phyloP scores from a whole-genome alignment of 495 filamentous ascomycete species.

The Aspergillus biplanus region DNA sequence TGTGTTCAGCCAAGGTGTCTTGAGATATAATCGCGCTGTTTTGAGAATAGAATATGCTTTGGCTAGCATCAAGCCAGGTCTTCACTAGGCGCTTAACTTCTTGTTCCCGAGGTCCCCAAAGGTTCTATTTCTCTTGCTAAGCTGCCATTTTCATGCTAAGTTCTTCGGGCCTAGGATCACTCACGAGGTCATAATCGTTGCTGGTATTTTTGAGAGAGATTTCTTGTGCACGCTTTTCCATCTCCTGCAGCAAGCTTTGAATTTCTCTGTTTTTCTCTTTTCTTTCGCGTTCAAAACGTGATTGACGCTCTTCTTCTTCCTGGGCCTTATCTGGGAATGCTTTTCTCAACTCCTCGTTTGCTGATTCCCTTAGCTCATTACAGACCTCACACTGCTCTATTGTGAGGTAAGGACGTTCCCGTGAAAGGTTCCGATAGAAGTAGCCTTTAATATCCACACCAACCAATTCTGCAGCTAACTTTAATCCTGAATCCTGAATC shows the following conservation, averaged over 20 bases:
- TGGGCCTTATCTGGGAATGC: neutral
- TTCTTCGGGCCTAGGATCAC: neutral
- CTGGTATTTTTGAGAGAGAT: neutral
- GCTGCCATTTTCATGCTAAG: neutral
- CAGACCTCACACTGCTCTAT: neutral
- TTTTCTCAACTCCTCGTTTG: neutral
- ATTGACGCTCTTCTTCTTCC: neutral
- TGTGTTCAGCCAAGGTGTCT: neutral
- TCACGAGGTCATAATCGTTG: neutral
- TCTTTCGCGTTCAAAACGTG: neutral
- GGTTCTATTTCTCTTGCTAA: neutral
- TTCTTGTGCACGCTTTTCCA: neutral
- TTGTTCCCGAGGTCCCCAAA: neutral
- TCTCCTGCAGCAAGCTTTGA: neutral
- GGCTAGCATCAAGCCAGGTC: neutral
- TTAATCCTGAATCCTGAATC: neutral
- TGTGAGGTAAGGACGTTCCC: neutral
- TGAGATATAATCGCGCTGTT: neutral
- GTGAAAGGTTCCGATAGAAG: neutral
- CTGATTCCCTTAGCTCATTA: neutral
- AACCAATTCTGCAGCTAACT: neutral
- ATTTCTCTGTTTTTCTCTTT: neutral
- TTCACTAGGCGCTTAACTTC: neutral
- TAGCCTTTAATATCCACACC: neutral
- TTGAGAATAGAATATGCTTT: neutral